These are phyloP conservation scores for Ceratocystis eucalypticola DNA, from an alignment of 2,329 filamentous ascomycete species.

Conservation along the genomic window DNA sequence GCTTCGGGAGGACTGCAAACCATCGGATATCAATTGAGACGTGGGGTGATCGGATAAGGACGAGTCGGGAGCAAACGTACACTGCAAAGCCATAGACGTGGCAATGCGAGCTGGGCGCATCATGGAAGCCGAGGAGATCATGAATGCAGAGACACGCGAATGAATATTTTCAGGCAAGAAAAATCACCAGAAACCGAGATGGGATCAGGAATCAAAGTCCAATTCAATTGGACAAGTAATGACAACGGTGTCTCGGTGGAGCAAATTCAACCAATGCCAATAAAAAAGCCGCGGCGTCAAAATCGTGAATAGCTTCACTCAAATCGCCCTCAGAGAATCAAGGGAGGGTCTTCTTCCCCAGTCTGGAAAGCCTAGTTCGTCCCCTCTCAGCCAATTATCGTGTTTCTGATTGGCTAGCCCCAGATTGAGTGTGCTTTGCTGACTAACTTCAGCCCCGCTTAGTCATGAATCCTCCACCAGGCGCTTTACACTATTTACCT, in stretches of 20 bases:
- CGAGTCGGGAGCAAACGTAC: constrained; percentile 27
- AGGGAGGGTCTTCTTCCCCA: background rate
- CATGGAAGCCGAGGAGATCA: constrained; percentile 27
- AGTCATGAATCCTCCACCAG: background rate
- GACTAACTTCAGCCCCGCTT: background rate
- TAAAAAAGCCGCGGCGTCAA: background rate
- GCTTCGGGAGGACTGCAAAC: background rate
- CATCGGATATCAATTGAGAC: background rate
- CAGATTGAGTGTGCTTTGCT: background rate
- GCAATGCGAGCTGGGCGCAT: constrained; percentile 37
- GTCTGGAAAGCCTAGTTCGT: background rate
- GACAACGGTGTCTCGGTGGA: background rate
- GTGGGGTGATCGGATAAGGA: constrained; percentile 1
- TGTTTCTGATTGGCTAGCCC: background rate
- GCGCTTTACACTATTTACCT: background rate
- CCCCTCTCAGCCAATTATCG: constrained; percentile 3
- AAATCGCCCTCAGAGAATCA: background rate
- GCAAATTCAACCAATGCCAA: background rate
- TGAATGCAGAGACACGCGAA: background rate
- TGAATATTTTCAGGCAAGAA: background rate
- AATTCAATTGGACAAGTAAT: background rate
- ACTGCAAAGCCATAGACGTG: constrained; percentile 40
- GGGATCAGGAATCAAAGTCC: background rate
- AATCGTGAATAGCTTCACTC: constrained; percentile 5
- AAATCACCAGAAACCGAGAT: background rate